Base-by-base conservation (phyloP, 352 stramenopile species). In the Thalassiosira gravida region DNA sequence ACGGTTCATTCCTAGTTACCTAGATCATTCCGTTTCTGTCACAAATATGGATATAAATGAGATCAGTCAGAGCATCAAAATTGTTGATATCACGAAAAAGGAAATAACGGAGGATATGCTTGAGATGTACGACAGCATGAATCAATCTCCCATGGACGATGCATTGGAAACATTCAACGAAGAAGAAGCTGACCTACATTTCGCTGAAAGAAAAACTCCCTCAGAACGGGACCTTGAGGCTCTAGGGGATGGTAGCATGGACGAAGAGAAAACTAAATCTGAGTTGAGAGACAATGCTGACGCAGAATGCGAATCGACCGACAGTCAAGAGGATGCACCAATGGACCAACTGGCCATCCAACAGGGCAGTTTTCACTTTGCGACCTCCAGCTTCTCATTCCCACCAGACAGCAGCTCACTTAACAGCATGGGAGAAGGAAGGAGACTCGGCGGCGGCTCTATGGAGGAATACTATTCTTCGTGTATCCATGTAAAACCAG, bases 61-160 rank as follows among this genome's bases (percentile, higher is more conserved):
- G 37, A 55, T 83, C 27, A 74, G 74, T 32, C 59, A 82, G 61
- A 85, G 77, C 27, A 74, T 93, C 32, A 85, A 83, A 70, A 94
- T 94, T 80, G 79, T 93, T 57, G 90, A 94, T 61, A 92, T 94
- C 37, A 94, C 87, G 8, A 94, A 94, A 49, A 90, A 90, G 62
- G 86, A 92, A 86, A 81, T 91, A 9, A 63, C 74, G n/a, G 79
- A 90, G 35, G 86, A 93, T n/a, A 80, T 74, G 65, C 35, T 82
- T 32, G 64, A 79, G 42, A 65, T 76, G 22, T 67, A 74, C 16
- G 72, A 78, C 39, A 82, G 56, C 46, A 50, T 77, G 39, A 74
- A 83, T 58, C 70, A 82, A 55, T 61, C 49, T 55, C 30, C 65
- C 14, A 32, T 61, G 3, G 72, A 69, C 9, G 65, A 80, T 16